These are phyloP conservation scores for Colletotrichum musicola DNA, from an alignment of 2,329 filamentous ascomycete genomes.

Conservation along the genomic window DNA sequence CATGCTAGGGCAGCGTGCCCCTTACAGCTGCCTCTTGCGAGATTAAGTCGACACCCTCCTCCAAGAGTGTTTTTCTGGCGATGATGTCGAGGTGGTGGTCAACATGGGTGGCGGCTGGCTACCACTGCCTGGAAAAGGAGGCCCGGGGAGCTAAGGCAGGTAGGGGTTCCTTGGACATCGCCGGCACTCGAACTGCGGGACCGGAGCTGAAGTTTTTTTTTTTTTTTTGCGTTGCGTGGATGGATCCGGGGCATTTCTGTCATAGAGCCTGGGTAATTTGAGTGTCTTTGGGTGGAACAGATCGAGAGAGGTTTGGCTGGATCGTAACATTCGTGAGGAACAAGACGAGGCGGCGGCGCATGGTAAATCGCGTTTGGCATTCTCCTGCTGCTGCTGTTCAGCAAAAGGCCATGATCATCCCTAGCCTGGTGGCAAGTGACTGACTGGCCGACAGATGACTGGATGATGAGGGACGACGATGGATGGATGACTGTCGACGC, in stretches of 20 bases:
- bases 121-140: neutral
- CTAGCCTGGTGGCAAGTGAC: no score
- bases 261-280: neutral
- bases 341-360: no score
- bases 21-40: conserved; percentile 31
- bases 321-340: no score
- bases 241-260: neutral
- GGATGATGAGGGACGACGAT: no score
- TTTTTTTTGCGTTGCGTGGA: neutral
- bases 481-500: no score
- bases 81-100: neutral
- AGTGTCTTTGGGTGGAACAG: neutral
- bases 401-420: no score
- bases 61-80: neutral
- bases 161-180: conserved; percentile 13
- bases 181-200: conserved; percentile 28
- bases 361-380: no score
- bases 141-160: conserved; percentile 2
- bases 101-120: no score
- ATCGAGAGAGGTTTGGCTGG: no score
- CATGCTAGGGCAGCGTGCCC: conserved; percentile 35
- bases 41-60: conserved; percentile 36
- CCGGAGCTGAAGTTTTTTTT: conserved; percentile 3
- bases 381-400: no score
- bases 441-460: no score